Base-by-base conservation (phyloP, 179 eudicot genomes). In the Patellifolia procumbens region DNA sequence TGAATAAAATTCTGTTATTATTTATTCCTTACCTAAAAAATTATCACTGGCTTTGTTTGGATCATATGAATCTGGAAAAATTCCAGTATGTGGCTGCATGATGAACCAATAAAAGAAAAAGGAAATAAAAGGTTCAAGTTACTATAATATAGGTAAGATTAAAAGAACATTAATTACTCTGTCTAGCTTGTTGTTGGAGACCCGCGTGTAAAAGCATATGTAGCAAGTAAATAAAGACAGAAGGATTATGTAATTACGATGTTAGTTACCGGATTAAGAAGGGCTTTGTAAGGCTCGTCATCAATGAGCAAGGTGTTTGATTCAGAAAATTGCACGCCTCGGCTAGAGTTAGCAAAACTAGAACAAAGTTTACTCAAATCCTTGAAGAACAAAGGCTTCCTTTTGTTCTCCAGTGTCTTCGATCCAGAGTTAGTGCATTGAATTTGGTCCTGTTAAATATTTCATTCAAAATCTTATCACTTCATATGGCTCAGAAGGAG, bases 371-470 rank as follows among this genome's bases (percentile, higher is more conserved):
- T 68, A 34, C 42, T 72, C 60, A 89, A 61, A 24, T 87, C 88
- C 62, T 87, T 89, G 29, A 86, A 80, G 78, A 87, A 91, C 7
- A 91, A 59, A 1, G 95, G 91, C 76, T 89, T 91, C 16, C 49
- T 16, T 68, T 51, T 79, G 0, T 82, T 86, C 42, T 80, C 84
- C 45, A 79, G 53, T 31, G 83, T 60, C 78, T 32, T 73, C 74
- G 80, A 83, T 46, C 85, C 90, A 66, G 82, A 74, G 24, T 89
- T 84, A 12, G 75, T 80, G 70, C 92, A 87, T 4, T 83, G 63
- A 6, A 68, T 68, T 80, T 87, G 92, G 39, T 81, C 85, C 92
- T 85, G 24, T 12, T 12, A 8, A 12, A 0, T 29, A 17, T 3
- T 43, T 39, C 1, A 26, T 37, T 26, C 4, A 12, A n/a, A 8